Conservation (phyloP, 768 basidiomycete genomes). For the Candolleomyces aberdarensis region DNA sequence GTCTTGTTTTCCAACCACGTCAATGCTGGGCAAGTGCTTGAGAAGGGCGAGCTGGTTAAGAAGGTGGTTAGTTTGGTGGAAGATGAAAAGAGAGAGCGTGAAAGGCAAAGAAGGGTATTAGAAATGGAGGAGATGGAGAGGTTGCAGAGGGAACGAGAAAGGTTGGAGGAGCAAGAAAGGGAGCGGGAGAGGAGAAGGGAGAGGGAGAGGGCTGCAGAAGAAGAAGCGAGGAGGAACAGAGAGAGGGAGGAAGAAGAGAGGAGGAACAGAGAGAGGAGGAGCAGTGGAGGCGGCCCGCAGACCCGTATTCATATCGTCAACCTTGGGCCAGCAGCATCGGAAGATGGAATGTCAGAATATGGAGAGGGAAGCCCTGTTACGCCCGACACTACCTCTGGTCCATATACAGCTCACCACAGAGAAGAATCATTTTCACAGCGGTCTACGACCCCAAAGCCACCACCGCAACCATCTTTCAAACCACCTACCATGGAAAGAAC, state of each 20-base stretch:
- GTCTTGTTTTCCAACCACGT: slow-evolving; percentile 84
- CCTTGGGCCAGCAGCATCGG: slow-evolving; percentile 2
- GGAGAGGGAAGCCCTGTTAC: neutral
- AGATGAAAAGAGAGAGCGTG: slow-evolving; percentile 56
- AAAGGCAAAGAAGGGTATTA: slow-evolving; percentile 42
- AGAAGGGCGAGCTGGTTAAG: slow-evolving; percentile 80
- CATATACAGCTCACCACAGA: neutral
- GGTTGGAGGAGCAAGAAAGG: slow-evolving; percentile 35
- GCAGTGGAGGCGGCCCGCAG: slow-evolving; percentile 11
- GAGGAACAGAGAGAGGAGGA: slow-evolving; percentile 16
- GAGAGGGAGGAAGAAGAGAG: slow-evolving; percentile 5
- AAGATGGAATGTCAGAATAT: slow-evolving; percentile 6
- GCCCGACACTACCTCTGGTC: neutral
- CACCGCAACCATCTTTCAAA: slow-evolving; percentile 33
- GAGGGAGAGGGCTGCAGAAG: slow-evolving; percentile 16
- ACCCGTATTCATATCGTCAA: neutral
- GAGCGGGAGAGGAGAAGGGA: slow-evolving; percentile 14
- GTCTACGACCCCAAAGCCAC: slow-evolving; percentile 10
- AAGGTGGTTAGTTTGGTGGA: slow-evolving; percentile 65
- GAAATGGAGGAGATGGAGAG: slow-evolving; percentile 43
- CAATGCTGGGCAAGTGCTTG: slow-evolving; percentile 71
- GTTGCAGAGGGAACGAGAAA: slow-evolving; percentile 33
- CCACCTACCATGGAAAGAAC: slow-evolving; percentile 53
- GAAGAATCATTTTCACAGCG: neutral
- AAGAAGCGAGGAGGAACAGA: slow-evolving; percentile 16